Evolutionary conservation across 2,329 filamentous ascomycete genomes (phyloP).

Genomic region (Nectriaceae sp.): DNA sequence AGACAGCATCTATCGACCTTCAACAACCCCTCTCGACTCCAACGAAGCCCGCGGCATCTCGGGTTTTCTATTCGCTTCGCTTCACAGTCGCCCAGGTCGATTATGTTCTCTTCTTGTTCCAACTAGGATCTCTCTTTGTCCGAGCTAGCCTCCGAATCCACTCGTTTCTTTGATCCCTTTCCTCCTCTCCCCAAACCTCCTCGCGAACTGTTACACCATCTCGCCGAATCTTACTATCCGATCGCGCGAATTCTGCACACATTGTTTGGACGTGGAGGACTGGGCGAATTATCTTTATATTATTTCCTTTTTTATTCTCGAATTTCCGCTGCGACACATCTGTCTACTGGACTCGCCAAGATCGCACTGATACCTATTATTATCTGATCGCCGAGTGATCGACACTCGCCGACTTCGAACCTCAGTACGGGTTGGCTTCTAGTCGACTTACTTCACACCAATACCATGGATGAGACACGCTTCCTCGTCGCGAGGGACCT

Average conservation of each 20-base stretch:
- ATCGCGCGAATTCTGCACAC: constrained; percentile 9
- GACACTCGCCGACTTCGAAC: constrained; percentile 15
- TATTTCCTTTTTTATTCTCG: constrained; percentile 8
- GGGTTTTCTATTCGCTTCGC: constrained; percentile 16
- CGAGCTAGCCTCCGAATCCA: constrained; percentile 52
- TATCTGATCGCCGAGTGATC: constrained; percentile 27
- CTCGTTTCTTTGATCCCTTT: constrained; percentile 40
- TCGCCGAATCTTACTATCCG: constrained; percentile 13
- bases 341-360: constrained; percentile 11
- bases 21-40: constrained; percentile 13
- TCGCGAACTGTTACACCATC: constrained; percentile 11
- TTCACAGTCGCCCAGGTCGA: constrained; percentile 32
- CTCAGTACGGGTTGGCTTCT: constrained; percentile 9
- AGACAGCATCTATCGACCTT: constrained; percentile 1
- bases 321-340: constrained; percentile 7
- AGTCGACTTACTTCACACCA: constrained; percentile 2
- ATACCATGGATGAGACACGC: constrained; percentile 22
- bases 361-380: constrained; percentile 13
- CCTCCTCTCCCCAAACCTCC: constrained; percentile 11
- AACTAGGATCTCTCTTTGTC: constrained; percentile 32
- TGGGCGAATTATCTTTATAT: constrained; percentile 8
- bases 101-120: constrained; percentile 37
- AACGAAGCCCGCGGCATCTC: constrained; percentile 16
- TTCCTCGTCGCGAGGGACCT: constrained; percentile 29
- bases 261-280: constrained; percentile 5